Percentiles rank a stretch among this genome's conserved stretches.
Evolutionary conservation across 768 basidiomycete species (phyloP).

Genomic region (Pleurotus sapidus): DNA sequence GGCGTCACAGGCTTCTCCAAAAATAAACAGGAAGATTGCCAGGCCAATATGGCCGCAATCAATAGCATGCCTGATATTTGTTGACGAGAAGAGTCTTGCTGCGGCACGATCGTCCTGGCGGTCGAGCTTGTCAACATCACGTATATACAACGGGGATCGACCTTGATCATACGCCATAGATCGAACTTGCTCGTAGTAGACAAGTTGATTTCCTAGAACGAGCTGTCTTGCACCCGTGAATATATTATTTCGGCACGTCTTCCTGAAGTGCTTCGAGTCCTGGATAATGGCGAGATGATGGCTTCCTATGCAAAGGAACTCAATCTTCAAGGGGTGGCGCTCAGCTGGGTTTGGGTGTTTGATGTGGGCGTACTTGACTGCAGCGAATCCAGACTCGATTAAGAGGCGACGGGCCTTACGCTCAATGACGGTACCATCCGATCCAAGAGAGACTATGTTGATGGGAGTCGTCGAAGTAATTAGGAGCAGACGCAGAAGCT

Average conservation of each 20-base stretch:
- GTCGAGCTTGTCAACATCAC: slow-evolving; percentile 30
- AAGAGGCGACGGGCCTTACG: too few species aligned
- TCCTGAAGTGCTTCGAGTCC: slow-evolving; percentile 32
- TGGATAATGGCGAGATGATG: slow-evolving; percentile 24
- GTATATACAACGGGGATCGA: slow-evolving; percentile 20
- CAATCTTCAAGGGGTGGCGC: neutral
- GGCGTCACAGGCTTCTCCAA: slow-evolving; percentile 24
- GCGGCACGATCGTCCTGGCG: slow-evolving; percentile 35
- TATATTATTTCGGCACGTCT: slow-evolving; percentile 32
- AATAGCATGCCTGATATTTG: slow-evolving; percentile 15
- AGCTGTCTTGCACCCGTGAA: slow-evolving; percentile 27
- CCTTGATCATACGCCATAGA: slow-evolving; percentile 11
- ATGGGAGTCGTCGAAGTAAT: too few species aligned
- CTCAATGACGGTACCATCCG: too few species aligned
- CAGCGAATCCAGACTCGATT: too few species aligned
- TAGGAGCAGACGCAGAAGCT: too few species aligned
- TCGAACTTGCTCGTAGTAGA: slow-evolving; percentile 17
- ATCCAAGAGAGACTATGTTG: too few species aligned
- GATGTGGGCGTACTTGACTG: neutral
- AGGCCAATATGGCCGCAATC: slow-evolving; percentile 13
- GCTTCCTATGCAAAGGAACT: neutral
- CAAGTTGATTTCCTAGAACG: slow-evolving; percentile 17
- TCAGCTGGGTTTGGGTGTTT: neutral
- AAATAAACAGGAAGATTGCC: slow-evolving; percentile 26
- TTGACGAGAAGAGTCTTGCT: slow-evolving; percentile 27